These are phyloP conservation scores for Monascus ruber DNA, from an alignment of 2,329 filamentous ascomycete species.

Conservation along the genomic window DNA sequence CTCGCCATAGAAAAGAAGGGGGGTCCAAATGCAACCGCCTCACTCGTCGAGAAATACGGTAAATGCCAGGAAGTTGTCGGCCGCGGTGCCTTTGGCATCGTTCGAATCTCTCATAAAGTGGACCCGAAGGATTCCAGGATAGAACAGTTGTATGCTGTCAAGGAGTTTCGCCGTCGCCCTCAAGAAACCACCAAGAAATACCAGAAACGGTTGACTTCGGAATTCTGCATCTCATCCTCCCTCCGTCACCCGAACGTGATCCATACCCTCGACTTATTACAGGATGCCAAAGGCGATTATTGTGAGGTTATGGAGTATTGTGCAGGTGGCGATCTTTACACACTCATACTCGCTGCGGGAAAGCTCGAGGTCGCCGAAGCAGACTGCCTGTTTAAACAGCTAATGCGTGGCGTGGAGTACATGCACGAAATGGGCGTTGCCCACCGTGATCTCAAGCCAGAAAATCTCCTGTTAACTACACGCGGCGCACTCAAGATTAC, in stretches of 20 bases:
- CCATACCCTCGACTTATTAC: slow-evolving; percentile 86
- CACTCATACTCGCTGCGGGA: slow-evolving; percentile 76
- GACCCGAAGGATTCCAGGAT: slow-evolving; percentile 62
- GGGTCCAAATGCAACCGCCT: slow-evolving; percentile 61
- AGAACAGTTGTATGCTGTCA: slow-evolving; percentile 92
- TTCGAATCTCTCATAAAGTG: slow-evolving; percentile 93
- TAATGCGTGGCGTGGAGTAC: slow-evolving; percentile 98
- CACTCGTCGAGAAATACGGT: slow-evolving; percentile 90
- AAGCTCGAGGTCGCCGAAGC: slow-evolving; percentile 84
- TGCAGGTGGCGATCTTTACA: slow-evolving; percentile 91
- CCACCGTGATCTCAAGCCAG: slow-evolving; percentile 90
- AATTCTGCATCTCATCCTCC: slow-evolving; percentile 97
- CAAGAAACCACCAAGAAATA: slow-evolving; percentile 96
- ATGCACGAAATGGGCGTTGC: slow-evolving; percentile 99
- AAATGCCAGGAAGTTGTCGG: slow-evolving; percentile 97
- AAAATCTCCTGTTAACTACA: slow-evolving; percentile 87
- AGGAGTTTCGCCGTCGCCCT: slow-evolving; percentile 89
- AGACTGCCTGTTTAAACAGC: slow-evolving; percentile 97
- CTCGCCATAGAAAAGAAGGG: slow-evolving; percentile 64
- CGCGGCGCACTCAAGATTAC: slow-evolving; percentile 93
- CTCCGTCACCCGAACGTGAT: slow-evolving; percentile 96
- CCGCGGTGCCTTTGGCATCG: slow-evolving; percentile 91
- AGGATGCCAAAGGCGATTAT: slow-evolving; percentile 93
- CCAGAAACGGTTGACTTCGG: slow-evolving; percentile 89
- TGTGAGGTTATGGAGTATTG: slow-evolving; percentile 99